These are phyloP conservation scores for Graphiopsis chlorocephala DNA, from an alignment of 2,329 filamentous ascomycete genomes.

Conservation along the genomic window DNA sequence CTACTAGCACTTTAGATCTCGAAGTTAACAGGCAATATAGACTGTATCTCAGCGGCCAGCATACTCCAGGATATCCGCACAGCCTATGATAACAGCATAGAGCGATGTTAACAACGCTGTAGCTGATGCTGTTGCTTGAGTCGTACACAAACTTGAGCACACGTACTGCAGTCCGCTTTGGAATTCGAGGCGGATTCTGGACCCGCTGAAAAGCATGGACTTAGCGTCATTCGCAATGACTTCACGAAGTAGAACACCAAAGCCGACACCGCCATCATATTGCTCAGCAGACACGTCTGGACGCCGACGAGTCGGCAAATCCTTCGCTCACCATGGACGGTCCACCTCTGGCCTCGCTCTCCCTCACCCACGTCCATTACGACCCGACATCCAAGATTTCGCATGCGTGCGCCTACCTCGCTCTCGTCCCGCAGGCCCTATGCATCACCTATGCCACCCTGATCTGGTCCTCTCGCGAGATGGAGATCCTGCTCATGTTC, in stretches of 20 bases:
- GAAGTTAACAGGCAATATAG: too few species aligned
- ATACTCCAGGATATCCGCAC: too few species aligned
- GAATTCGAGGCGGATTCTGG: background rate
- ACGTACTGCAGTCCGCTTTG: too few species aligned
- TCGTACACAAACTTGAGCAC: too few species aligned
- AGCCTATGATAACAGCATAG: too few species aligned
- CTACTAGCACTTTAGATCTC: too few species aligned
- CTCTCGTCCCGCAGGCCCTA: constrained; percentile 87
- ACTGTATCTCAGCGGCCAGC: too few species aligned
- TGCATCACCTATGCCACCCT: constrained; percentile 87
- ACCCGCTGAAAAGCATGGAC: background rate
- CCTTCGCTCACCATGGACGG: constrained; percentile 41
- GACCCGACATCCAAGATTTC: constrained; percentile 83
- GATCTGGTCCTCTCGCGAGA: constrained; percentile 85
- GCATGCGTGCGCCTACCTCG: constrained; percentile 87
- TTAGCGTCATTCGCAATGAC: background rate
- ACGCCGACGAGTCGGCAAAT: constrained; percentile 2
- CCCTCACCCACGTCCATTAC: constrained; percentile 96
- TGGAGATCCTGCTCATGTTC: constrained; percentile 87
- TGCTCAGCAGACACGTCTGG: background rate
- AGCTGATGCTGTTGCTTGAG: too few species aligned
- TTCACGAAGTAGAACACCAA: background rate
- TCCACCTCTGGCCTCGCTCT: constrained; percentile 69
- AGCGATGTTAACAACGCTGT: too few species aligned
- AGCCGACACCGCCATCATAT: background rate